These are phyloP conservation scores for Tillandsia fasciculata DNA, from an alignment of 176 grass and related monocot genomes.

Conservation along the genomic window DNA sequence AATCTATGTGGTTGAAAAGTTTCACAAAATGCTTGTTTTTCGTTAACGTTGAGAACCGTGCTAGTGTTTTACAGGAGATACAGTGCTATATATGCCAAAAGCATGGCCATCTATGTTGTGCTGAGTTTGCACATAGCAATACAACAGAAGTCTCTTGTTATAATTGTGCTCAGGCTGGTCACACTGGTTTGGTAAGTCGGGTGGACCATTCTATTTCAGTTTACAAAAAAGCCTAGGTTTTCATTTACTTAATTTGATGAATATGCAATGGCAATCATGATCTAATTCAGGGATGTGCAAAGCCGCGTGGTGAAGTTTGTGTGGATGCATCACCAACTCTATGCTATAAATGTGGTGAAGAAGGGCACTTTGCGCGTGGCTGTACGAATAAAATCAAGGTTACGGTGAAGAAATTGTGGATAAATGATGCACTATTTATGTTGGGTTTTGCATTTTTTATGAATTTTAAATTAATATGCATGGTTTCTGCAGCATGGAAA, in stretches of 20 bases:
- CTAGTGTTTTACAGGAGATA: slow-evolving; percentile 59
- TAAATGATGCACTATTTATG: not conserved
- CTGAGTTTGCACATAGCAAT: slow-evolving; percentile 38
- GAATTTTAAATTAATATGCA: not conserved
- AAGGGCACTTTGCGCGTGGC: slow-evolving; percentile 76
- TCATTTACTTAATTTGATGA: not conserved
- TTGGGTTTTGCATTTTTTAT: not conserved
- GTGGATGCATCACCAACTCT: slow-evolving; percentile 22
- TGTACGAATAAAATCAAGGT: slow-evolving; percentile 62
- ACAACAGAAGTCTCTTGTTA: slow-evolving; percentile 65
- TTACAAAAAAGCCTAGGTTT: not conserved
- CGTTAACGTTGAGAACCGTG: slow-evolving; percentile 14
- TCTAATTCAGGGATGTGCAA: slow-evolving; percentile 71
- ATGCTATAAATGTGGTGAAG: slow-evolving; percentile 58
- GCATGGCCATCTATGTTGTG: slow-evolving; percentile 86
- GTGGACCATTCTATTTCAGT: not conserved
- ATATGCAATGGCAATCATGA: not conserved
- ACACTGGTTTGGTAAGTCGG: slow-evolving; percentile 66
- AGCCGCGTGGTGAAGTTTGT: slow-evolving; percentile 44
- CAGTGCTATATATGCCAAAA: slow-evolving; percentile 84
- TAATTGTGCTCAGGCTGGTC: slow-evolving; percentile 85
- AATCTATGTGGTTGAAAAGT: not conserved
- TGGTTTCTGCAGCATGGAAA: slow-evolving; percentile 32
- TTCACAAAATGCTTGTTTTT: not conserved
- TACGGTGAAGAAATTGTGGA: slow-evolving; percentile 6